Base-by-base conservation (phyloP, 2,329 filamentous ascomycete species). In the Cordyceps farinosa region DNA sequence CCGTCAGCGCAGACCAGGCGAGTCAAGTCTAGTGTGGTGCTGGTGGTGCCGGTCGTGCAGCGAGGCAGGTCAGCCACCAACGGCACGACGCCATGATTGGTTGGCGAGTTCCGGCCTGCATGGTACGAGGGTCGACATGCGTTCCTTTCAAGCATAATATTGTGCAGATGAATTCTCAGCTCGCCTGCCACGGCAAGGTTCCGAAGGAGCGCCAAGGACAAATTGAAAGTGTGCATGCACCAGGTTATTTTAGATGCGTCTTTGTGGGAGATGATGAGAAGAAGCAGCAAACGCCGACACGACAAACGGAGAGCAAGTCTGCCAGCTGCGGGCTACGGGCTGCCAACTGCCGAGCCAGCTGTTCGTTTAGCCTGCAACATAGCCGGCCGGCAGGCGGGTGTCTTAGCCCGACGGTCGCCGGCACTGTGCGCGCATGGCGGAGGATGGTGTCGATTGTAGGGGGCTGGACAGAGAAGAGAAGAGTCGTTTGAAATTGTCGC, bases 51-150 rank as follows among this genome's bases (percentile, higher is more conserved):
- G 30, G 30, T 38, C 30, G 22, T 40, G 30, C 32, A 30, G 40
- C 38, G 34, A 29, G 42, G 44, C 51, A 38, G 10, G 60, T 61
- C 58, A 61, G 58, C 50, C 36, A 50, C 22, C 27, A 7, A 11
- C 15, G 51, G 44, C 32, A 29, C 36, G 5, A 42, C 8, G 51
- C 5, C 42, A 13, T 62, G 60, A 62, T 62, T 62, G 60, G 60
- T 13, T 50, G 51, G 60, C 60, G 60, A 62, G 60, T 62, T 55
- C 60, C 60, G 60, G 50, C 5, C 27, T 62, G 42, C 52, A 62
- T 55, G 40, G 51, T 27, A n/a, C 22, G 34, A 61, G 40, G 40
- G 44, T 54, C 32, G 40, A 48, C 40, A 55, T 29, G 29, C 45
- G 58, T 61, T 61, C 38, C 34, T 53, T 54, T 54, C 38, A 45